These are phyloP conservation scores for Phytophthora pluvialis DNA, from an alignment of 352 stramenopile species.

Conservation along the genomic window DNA sequence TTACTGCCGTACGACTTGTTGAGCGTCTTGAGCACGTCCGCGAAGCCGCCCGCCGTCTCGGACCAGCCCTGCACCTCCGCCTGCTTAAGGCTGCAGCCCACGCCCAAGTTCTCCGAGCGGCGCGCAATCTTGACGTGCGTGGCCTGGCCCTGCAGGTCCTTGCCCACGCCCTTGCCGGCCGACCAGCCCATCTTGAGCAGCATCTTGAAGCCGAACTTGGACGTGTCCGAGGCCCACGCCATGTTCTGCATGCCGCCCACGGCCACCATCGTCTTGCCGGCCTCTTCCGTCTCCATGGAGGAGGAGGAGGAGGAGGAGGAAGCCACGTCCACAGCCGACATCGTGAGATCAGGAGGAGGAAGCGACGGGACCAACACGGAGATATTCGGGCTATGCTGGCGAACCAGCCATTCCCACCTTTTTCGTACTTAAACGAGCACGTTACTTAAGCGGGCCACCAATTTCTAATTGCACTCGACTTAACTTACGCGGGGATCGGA, in stretches of 20 bases:
- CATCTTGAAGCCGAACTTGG: slow-evolving; percentile 96
- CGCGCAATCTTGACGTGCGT: slow-evolving; percentile 89
- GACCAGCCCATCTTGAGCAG: slow-evolving; percentile 97
- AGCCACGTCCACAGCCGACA: slow-evolving; percentile 39
- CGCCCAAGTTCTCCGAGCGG: slow-evolving; percentile 89
- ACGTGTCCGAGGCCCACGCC: slow-evolving; percentile 87
- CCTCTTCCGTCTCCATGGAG: slow-evolving; percentile 28
- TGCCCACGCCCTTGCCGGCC: slow-evolving; percentile 93
- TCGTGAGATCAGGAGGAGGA: slow-evolving; percentile 4
- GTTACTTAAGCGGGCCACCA: too few relatives aligned
- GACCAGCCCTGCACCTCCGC: slow-evolving; percentile 89
- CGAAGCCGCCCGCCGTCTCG: slow-evolving; percentile 78
- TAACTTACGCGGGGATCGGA: too few relatives aligned
- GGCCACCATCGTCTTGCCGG: slow-evolving; percentile 75
- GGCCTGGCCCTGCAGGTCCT: slow-evolving; percentile 90
- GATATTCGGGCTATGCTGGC: too few relatives aligned
- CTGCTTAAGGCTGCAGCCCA: slow-evolving; percentile 92
- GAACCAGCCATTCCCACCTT: too few relatives aligned
- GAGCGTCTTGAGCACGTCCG: slow-evolving; percentile 84
- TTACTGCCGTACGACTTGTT: slow-evolving; percentile 83
- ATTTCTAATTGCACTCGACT: too few relatives aligned
- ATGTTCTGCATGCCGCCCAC: slow-evolving; percentile 89
- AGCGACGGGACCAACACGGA: too few relatives aligned
- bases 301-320: slow-evolving; percentile 31
- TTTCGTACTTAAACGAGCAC: too few relatives aligned